Evolutionary conservation across 139 green algal genomes (phyloP).

Genomic region (Pseudopediastrum boryanum): DNA sequence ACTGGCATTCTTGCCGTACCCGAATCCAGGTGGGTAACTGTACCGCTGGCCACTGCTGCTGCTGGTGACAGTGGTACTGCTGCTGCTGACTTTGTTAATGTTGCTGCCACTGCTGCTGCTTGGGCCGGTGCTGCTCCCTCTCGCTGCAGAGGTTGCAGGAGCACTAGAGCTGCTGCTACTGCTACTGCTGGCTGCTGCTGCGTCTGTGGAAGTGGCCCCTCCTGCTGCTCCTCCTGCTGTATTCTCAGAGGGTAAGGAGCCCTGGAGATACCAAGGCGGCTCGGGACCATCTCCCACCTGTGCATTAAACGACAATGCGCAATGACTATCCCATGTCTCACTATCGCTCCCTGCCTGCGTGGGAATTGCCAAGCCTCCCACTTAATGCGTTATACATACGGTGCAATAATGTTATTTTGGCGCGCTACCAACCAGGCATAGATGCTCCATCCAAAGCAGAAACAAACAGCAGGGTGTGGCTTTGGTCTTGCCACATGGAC

Average conservation of each 20-base stretch:
- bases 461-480: no score
- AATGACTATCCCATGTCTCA: no score
- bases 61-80: constrained; percentile 15
- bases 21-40: background rate
- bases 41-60: background rate
- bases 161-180: constrained; percentile 12
- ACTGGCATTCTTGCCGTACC: background rate
- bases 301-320: no score
- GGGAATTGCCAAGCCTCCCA: background rate
- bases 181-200: constrained; percentile 8
- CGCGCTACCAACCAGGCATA: no score
- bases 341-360: constrained; percentile 15
- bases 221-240: constrained; percentile 23
- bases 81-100: background rate
- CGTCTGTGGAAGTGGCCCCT: background rate
- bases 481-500: no score
- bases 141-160: no score
- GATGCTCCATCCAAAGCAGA: no score
- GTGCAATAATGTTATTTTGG: constrained; percentile 22
- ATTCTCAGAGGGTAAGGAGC: background rate
- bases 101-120: constrained; percentile 18
- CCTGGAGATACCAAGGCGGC: no score
- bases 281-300: no score
- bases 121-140: background rate
- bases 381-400: constrained; percentile 23